Evolutionary conservation across 805 yeast genomes (phyloP).

Genomic region (Maudiozyma saulgeensis): DNA sequence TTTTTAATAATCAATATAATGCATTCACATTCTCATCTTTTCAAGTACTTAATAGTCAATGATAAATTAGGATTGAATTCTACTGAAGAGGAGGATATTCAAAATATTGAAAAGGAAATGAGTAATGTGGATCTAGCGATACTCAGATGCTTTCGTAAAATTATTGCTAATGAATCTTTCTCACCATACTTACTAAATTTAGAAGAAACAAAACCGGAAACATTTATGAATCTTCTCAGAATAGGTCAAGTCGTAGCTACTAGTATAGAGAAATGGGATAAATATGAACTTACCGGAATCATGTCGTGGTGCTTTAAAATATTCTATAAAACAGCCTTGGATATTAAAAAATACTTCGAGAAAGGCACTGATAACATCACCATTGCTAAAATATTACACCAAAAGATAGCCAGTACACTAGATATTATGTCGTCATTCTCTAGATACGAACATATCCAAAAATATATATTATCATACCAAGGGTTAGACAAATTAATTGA

Average conservation of each 20-base stretch:
- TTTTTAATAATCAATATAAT: conserved; percentile 12
- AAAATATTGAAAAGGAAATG: not conserved
- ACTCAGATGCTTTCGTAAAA: conserved; percentile 22
- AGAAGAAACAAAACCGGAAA: conserved; percentile 6
- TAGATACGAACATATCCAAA: conserved; percentile 29
- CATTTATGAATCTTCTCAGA: conserved; percentile 12
- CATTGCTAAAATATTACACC: conserved; percentile 17
- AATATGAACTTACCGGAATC: conserved; percentile 30
- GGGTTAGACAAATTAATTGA: conserved; percentile 29
- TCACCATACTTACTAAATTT: conserved; percentile 21
- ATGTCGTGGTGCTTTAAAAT: conserved; percentile 33
- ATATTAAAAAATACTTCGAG: conserved; percentile 21
- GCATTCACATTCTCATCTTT: conserved; percentile 10
- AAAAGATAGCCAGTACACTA: conserved; percentile 20
- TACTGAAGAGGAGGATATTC: not conserved
- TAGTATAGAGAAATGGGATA: conserved; percentile 31
- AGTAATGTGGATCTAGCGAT: conserved; percentile 11
- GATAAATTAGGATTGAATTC: not conserved
- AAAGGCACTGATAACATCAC: conserved; percentile 12
- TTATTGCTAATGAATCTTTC: conserved; percentile 31
- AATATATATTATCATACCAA: conserved; percentile 30
- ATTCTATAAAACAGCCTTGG: conserved; percentile 17
- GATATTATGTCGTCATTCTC: conserved; percentile 29
- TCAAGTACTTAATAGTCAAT: not conserved
- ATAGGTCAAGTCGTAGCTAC: conserved; percentile 28